A percentile compares a stretch with the other conserved stretches of the same genome.
Evolutionary conservation across 208 protist genomes (phyloP).

Genomic region (Naegleria lovaniensis): DNA sequence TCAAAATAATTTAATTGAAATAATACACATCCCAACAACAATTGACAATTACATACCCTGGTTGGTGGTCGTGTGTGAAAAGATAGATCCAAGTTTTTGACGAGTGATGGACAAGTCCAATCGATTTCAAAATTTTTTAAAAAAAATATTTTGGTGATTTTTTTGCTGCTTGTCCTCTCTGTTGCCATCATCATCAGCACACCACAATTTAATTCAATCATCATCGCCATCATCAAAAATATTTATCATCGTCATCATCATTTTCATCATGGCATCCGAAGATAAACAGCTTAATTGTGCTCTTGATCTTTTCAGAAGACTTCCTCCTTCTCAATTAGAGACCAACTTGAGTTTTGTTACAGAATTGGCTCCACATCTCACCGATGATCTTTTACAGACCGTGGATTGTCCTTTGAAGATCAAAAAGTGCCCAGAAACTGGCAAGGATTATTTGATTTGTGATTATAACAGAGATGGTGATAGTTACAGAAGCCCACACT

Average conservation of each 20-base stretch:
- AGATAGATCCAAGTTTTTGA: too few species aligned
- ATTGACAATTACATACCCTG: too few species aligned
- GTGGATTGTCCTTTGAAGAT: slow-evolving; percentile 30
- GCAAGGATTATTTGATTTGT: slow-evolving; percentile 27
- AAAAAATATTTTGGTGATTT: too few species aligned
- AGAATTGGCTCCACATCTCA: slow-evolving; percentile 17
- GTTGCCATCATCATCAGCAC: too few species aligned
- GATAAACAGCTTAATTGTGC: slow-evolving; percentile 18
- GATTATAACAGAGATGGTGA: slow-evolving; percentile 37
- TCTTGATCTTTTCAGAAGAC: slow-evolving; percentile 26
- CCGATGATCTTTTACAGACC: slow-evolving; percentile 25
- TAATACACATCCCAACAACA: too few species aligned
- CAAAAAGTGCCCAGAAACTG: not conserved
- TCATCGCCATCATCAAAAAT: not conserved
- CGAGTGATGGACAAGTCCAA: too few species aligned
- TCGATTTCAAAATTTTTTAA: too few species aligned
- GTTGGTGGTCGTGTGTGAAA: too few species aligned
- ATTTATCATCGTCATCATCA: too few species aligned
- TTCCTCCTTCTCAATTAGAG: slow-evolving; percentile 7
- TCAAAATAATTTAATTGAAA: too few species aligned
- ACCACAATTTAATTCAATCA: not conserved
- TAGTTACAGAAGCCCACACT: slow-evolving; percentile 21
- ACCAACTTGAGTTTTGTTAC: slow-evolving; percentile 12
- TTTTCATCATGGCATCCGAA: not conserved
- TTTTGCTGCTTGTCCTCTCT: too few species aligned